Evolutionary conservation across 441 rosid species (phyloP).

Genomic region (Gossypium schwendimanii): DNA sequence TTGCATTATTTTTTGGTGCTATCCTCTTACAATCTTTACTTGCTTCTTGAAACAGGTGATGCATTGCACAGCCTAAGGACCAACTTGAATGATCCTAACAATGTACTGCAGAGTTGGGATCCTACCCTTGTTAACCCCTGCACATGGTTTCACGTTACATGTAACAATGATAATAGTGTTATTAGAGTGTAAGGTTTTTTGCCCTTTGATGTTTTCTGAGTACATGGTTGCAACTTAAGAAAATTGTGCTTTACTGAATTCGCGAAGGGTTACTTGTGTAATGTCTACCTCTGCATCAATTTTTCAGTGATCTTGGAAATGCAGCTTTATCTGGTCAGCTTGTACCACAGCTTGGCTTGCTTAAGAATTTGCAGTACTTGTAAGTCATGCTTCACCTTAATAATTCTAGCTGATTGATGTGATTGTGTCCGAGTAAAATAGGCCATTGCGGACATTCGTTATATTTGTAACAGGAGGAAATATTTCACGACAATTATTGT

Average conservation of each 20-base stretch:
- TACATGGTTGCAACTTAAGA: neutral
- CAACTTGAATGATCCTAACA: slow-evolving; percentile 73
- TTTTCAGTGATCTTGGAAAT: slow-evolving; percentile 79
- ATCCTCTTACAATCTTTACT: neutral
- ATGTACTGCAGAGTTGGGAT: slow-evolving; percentile 97
- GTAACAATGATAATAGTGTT: slow-evolving; percentile 90
- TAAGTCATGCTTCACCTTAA: slow-evolving; percentile 29
- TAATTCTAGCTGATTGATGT: neutral
- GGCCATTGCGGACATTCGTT: neutral
- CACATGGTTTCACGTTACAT: slow-evolving; percentile 97
- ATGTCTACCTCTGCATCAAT: neutral
- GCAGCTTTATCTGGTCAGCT: slow-evolving; percentile 87
- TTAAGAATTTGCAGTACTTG: slow-evolving; percentile 89
- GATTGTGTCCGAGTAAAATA: neutral
- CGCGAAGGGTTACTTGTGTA: neutral
- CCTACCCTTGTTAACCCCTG: slow-evolving; percentile 98
- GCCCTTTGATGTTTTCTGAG: slow-evolving; percentile 6
- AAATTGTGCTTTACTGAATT: neutral
- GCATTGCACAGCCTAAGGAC: slow-evolving; percentile 76
- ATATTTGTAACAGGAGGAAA: neutral
- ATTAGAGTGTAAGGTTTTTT: slow-evolving; percentile 67
- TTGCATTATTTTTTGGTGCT: neutral
- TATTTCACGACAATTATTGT: neutral
- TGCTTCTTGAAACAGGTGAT: slow-evolving; percentile 56
- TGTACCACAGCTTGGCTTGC: slow-evolving; percentile 82